Base-by-base conservation (phyloP, 2,329 filamentous ascomycete genomes). In the Pseudogymnoascus destructans region DNA sequence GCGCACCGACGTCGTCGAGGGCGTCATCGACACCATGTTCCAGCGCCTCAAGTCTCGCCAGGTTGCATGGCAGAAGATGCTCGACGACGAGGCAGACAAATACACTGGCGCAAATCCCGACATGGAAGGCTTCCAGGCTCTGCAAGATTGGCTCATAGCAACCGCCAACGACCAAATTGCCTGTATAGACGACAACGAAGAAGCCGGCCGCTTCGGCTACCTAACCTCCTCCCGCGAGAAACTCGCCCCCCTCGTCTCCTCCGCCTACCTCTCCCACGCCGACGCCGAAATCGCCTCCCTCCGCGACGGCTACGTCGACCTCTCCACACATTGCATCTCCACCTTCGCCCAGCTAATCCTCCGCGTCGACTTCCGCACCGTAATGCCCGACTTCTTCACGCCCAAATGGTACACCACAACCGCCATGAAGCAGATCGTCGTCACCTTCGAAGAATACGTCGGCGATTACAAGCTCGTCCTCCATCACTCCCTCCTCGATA, bases 111-210 rank as follows among this genome's bases (percentile, higher is more conserved):
- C 73, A 60, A 75, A 71, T 61, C 62, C 65, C n/a, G 81, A 84
- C 55, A 71, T 83, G 7, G 81, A 86, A 57, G 79, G 82, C 13
- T 84, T 87, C 67, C 89, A 95, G 70, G 82, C 86, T 2, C 75
- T 95, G 25, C 88, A 95, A 70, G 93, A 98, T 73, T 98, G 92
- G 90, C 85, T 98, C 59, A 84, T 98, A 57, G 91, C 93, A 49
- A 89, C 95, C 59, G 93, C 95, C 65, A 98, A 98, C 73, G 93
- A 98, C 73, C 93, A 98, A 71, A 97, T 98, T 69, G 91, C 91
- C 59, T 96, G 90, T 72, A 95, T 98, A 67, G 93, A 97, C 70
- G 95, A 97, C 68, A 86, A 86, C 64, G 86, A 89, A 61, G 86
- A 88, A 57, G 82, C 84, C 57, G 82, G 81, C 60, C 83, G 86